Base-by-base conservation (phyloP, 2,329 filamentous ascomycete species). In the Ascochyta viciae-villosae region DNA sequence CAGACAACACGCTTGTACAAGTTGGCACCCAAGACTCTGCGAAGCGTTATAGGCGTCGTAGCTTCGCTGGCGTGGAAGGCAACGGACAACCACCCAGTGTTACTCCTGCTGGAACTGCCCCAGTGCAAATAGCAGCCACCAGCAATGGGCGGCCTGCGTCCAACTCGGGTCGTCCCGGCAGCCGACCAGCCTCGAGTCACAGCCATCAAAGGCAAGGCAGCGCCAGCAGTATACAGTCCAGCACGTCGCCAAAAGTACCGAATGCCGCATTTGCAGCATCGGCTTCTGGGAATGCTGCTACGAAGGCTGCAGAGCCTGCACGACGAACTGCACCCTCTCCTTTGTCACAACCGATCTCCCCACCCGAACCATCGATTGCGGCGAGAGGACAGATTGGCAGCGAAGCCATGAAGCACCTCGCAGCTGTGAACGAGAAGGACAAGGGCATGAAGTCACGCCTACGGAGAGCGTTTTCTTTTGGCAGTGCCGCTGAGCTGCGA, bases 391-490 rank as follows among this genome's bases (percentile, higher is more conserved):
- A 56, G 26, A 58, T 58, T 23, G 71, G 62, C 65, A 93, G 90
- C 64, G 87, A 90, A 42, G 94, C 94, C 19, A 89, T 90, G 13
- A 89, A 92, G 74, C 92, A 96, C 54, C 84, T 98, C 35, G 87
- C 90, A 41, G 92, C 93, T n/a, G 83, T 98, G 52, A 94, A 89
- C 58, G 90, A 94, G 64, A 94, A 90, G 72, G 91, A 91, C 72
- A 84, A 88, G 62, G 92, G 92, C 73, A 92, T 88, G 78, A 97
- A 97, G 78, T 93, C 90, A 16, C 85, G 93, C 63, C 81, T 99
- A 57, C 87, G 95, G 51, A 86, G 95, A 66, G 95, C 95, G 0
- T 96, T 99, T 70, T 99, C 95, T 0, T 99, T 99, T 77, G 93
- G 95, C 45, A 98, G 94, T 74, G 91, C 93, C 38, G 91, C 94